phyloP scores from a whole-genome alignment of 2,329 filamentous ascomycete species.

The Trichoderma oligosporum region DNA sequence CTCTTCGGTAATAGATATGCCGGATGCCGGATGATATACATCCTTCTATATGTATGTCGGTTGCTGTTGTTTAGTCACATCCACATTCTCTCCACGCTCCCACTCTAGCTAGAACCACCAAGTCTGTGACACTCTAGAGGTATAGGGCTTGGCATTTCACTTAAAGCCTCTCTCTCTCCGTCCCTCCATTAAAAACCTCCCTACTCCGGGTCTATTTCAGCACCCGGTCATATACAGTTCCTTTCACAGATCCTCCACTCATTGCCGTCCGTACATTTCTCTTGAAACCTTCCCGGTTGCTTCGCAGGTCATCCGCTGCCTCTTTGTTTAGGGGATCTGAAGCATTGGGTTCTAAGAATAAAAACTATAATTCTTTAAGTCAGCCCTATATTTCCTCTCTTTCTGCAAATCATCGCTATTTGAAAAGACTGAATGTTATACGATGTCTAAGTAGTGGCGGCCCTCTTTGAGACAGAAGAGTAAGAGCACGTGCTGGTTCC shows the following conservation, averaged over 20 bases:
- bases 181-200: too few relatives aligned
- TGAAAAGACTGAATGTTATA: too few relatives aligned
- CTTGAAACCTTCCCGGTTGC: conserved; percentile 84
- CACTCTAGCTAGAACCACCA: background rate
- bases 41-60: conserved; percentile 10
- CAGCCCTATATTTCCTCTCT: background rate
- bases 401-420: background rate
- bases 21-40: conserved; percentile 4
- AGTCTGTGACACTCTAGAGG: background rate
- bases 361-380: conserved; percentile 59
- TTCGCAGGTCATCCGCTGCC: conserved; percentile 85
- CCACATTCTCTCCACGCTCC: background rate
- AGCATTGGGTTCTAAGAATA: conserved; percentile 96
- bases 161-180: background rate
- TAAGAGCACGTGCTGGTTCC: conserved; percentile 12
- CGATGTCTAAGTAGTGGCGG: too few relatives aligned
- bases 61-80: background rate
- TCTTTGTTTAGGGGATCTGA: conserved; percentile 98
- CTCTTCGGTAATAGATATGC: background rate
- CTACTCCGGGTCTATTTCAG: conserved; percentile 52
- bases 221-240: conserved; percentile 73
- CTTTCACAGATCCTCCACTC: conserved; percentile 72
- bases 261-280: conserved; percentile 83
- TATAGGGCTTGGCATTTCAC: background rate
- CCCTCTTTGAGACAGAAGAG: background rate